phyloP scores from a whole-genome alignment of 768 basidiomycete species.

The Naganishia onofrii region DNA sequence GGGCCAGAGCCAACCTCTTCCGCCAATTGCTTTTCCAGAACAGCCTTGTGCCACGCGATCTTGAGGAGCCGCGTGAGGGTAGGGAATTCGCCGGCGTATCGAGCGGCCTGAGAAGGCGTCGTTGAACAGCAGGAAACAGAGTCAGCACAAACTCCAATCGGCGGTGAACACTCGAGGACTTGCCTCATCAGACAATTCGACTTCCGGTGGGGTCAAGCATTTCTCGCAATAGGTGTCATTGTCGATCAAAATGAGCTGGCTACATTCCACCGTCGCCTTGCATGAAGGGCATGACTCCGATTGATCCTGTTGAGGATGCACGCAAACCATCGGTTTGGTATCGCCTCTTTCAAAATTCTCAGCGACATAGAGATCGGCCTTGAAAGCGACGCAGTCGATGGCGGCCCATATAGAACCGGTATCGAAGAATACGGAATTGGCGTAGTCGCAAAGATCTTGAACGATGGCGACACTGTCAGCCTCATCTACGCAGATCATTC shows the following conservation, averaged over 20 bases:
- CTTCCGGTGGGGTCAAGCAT: not conserved
- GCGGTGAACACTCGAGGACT: no score
- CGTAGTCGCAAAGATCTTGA: not conserved
- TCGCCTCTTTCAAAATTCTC: not conserved
- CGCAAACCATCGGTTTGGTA: not conserved
- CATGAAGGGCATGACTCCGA: not conserved
- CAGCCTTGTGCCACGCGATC: no score
- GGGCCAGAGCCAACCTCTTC: no score
- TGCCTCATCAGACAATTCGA: no score
- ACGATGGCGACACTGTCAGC: no score
- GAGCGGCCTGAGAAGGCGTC: no score
- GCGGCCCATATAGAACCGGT: not conserved
- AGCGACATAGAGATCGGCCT: not conserved
- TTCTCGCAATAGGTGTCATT: not conserved
- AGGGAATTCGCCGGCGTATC: no score
- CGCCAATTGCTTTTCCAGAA: no score
- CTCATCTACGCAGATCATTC: no score
- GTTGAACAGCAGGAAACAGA: no score
- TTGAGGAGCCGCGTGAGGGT: no score
- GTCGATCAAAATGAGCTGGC: not conserved
- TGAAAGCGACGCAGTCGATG: not conserved
- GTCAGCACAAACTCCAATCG: no score
- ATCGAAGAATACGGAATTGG: not conserved
- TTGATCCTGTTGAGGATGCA: not conserved
- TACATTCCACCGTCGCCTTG: not conserved